Conservation (phyloP, 768 basidiomycete genomes). For the Tricholoma furcatifolium region DNA sequence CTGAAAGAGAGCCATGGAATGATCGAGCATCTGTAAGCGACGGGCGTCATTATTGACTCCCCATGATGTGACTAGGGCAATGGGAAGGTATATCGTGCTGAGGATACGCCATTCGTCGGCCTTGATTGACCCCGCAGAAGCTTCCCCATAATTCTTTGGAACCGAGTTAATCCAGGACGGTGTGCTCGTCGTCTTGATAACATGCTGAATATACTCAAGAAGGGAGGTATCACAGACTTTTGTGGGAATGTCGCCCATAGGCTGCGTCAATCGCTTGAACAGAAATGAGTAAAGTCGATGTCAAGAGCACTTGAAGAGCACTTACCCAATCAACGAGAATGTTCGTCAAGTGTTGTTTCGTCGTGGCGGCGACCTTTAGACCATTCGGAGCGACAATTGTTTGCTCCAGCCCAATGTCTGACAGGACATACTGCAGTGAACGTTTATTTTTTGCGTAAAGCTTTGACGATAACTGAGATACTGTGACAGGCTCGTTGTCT, state of each 20-base stretch:
- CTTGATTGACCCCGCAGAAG: slow-evolving; percentile 31
- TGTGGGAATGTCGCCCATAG: neutral
- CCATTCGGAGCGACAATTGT: neutral
- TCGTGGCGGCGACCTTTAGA: neutral
- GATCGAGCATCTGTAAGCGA: neutral
- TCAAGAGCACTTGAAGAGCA: neutral
- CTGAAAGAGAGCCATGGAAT: too few species aligned
- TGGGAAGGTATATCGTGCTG: slow-evolving; percentile 29
- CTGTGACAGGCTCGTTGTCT: neutral
- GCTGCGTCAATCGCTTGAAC: slow-evolving; percentile 1
- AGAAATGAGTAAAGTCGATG: neutral
- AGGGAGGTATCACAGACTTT: slow-evolving; percentile 1
- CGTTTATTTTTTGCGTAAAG: too few species aligned
- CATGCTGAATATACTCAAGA: slow-evolving; percentile 19
- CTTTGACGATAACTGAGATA: neutral
- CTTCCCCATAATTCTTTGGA: slow-evolving; percentile 26
- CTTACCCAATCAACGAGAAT: slow-evolving; percentile 11
- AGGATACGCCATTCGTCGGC: slow-evolving; percentile 35
- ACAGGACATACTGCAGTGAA: slow-evolving; percentile 3
- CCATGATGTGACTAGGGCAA: slow-evolving; percentile 32
- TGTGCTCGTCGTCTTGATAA: slow-evolving; percentile 19
- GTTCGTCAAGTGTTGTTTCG: slow-evolving; percentile 4
- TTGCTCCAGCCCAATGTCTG: neutral
- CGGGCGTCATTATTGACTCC: slow-evolving; percentile 9
- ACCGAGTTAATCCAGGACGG: slow-evolving; percentile 27